Evolutionary conservation across 257 asterid species (phyloP), one percentile per base, ranked within the genome.

Genomic region (Solanum appendiculatum): DNA sequence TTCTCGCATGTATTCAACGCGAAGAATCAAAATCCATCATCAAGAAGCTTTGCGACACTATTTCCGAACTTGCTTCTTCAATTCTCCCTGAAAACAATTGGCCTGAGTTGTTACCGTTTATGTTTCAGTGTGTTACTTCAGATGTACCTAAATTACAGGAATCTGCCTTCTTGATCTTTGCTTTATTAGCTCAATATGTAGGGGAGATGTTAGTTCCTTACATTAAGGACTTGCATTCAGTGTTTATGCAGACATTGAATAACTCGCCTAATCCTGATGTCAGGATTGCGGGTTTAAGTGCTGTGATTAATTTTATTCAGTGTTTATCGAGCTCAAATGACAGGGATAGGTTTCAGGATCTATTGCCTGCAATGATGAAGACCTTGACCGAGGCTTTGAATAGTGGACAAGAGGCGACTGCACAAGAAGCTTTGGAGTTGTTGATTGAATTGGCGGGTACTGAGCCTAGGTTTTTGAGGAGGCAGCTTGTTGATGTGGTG

Each of bases 271-370:
- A 89, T 85, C 72, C 94, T 7, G 97, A 96, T 87, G 98, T 96
- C 9, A 94, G 93, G 88, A 96, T 97, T 31, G 99, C 99, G 0
- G 99, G 99, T 1, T 75, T 97, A 90, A 95, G 98, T 60, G 99
- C 99, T 1, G 98, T 97, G 12, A 96, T 96, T 68, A 96, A 97
- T 88, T 97, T 97, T 56, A 94, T 97, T 78, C 99, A 96, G 93
- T 97, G 99, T 82, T 87, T 97, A 77, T 83, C 96, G n/a, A 94
- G 93, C 88, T 87, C 98, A 1, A 93, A 63, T 31, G 99, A 97
- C 7, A 93, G 99, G 58, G 99, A 97, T 86, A 93, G 99, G 87
- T 97, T 97, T 84, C 99, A 97, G 98, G 99, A 97, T 88, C 90
- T 97, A 88, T 89, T 97, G 89, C 99, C 99, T 0, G 86, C 98